phyloP scores from a whole-genome alignment of 1,284 basidiomycete genomes.

The Inonotus obliquus region DNA sequence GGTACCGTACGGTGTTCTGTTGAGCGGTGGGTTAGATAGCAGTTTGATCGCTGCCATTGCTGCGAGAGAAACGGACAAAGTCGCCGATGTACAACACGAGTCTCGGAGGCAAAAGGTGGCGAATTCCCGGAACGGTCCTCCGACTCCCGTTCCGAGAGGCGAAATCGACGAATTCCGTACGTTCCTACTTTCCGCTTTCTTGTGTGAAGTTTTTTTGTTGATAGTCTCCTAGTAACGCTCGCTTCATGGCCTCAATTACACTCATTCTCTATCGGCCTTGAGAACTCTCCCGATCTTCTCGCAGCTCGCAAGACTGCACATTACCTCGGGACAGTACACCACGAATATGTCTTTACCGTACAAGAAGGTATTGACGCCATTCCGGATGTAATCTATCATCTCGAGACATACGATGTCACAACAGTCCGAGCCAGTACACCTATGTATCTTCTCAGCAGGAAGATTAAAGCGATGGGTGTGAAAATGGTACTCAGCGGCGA shows the following conservation, averaged over 20 bases:
- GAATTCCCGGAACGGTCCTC: constrained; percentile 50
- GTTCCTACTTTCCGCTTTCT: background rate
- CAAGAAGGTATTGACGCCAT: constrained; percentile 98
- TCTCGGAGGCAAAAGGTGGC: constrained; percentile 55
- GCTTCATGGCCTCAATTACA: constrained; percentile 96
- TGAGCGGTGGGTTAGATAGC: constrained; percentile 95
- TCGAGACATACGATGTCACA: constrained; percentile 99
- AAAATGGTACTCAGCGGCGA: constrained; percentile 99
- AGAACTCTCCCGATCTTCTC: constrained; percentile 92
- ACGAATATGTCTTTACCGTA: constrained; percentile 98
- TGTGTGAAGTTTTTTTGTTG: constrained; percentile 9
- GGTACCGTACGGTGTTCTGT: constrained; percentile 95
- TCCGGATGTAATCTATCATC: constrained; percentile 96
- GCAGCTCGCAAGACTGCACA: constrained; percentile 94
- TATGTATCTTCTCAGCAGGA: constrained; percentile 95
- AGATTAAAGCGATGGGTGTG: constrained; percentile 99
- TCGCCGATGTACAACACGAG: constrained; percentile 76
- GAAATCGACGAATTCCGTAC: constrained; percentile 52
- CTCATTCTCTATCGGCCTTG: constrained; percentile 96
- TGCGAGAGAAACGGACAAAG: constrained; percentile 94
- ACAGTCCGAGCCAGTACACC: constrained; percentile 97
- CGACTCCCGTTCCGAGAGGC: constrained; percentile 47
- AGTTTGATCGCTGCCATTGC: constrained; percentile 96
- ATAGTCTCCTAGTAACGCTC: constrained; percentile 50
- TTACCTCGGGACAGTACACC: constrained; percentile 93